Conservation (phyloP, 441 rosid genomes). For the Arabidopsis lyrata region DNA sequence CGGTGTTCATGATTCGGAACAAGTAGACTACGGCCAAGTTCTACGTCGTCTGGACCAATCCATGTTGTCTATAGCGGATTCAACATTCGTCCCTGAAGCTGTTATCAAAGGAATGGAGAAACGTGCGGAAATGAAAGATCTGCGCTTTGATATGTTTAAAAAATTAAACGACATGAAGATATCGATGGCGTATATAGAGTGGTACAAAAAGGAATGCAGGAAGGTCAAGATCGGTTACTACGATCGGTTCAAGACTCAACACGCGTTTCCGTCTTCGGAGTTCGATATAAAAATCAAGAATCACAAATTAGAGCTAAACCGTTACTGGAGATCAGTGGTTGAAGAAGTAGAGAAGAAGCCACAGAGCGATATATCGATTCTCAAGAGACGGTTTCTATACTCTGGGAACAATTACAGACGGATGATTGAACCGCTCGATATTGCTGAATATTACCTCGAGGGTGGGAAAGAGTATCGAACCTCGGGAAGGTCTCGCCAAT, state of each 20-base stretch:
- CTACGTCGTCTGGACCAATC: slow-evolving; percentile 12
- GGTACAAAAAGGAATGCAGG: slow-evolving; percentile 62
- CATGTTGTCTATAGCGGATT: neutral
- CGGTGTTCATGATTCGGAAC: neutral
- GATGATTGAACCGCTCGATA: slow-evolving; percentile 74
- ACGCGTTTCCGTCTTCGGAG: neutral
- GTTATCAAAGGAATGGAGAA: slow-evolving; percentile 38
- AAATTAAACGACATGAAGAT: slow-evolving; percentile 53
- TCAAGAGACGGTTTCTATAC: slow-evolving; percentile 46
- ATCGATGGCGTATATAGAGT: slow-evolving; percentile 55
- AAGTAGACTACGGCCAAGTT: neutral
- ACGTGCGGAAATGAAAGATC: slow-evolving; percentile 43
- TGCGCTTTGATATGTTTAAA: slow-evolving; percentile 40
- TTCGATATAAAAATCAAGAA: neutral
- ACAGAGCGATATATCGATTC: slow-evolving; percentile 42
- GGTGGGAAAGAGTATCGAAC: slow-evolving; percentile 45
- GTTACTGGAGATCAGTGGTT: slow-evolving; percentile 54
- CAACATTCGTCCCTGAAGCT: slow-evolving; percentile 5
- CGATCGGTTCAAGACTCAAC: slow-evolving; percentile 53
- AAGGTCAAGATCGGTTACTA: slow-evolving; percentile 52
- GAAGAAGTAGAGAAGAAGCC: slow-evolving; percentile 60
- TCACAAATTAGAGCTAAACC: slow-evolving; percentile 46
- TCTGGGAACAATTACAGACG: slow-evolving; percentile 61
- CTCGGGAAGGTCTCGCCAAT: slow-evolving; percentile 54
- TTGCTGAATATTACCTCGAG: slow-evolving; percentile 56